A percentile compares a stretch with the other conserved stretches of the same genome.
Evolutionary conservation across 2,329 filamentous ascomycete species (phyloP).

Genomic region (Cadophora malorum): DNA sequence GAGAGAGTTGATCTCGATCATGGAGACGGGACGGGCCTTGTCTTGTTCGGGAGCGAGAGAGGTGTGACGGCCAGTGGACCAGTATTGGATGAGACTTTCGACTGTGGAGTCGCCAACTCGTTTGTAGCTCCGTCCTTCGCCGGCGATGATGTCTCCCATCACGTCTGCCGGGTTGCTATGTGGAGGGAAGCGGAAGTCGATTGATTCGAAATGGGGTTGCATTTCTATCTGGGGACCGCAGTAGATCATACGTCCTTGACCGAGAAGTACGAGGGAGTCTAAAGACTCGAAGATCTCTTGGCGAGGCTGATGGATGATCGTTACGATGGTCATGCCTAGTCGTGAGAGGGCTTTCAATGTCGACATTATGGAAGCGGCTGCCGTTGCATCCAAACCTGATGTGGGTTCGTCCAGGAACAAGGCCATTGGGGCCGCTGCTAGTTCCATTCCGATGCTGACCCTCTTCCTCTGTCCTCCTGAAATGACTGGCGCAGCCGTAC

Average conservation of each 20-base stretch:
- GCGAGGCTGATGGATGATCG: slow-evolving; percentile 62
- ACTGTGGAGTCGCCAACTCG: slow-evolving; percentile 53
- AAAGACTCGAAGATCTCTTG: slow-evolving; percentile 62
- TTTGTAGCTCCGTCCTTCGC: slow-evolving; percentile 60
- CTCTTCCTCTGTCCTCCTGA: slow-evolving; percentile 67
- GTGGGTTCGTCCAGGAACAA: slow-evolving; percentile 69
- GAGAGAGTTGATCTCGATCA: slow-evolving; percentile 51
- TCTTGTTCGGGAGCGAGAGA: slow-evolving; percentile 37
- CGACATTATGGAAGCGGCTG: slow-evolving; percentile 66
- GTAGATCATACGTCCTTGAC: slow-evolving; percentile 61
- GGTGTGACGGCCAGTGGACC: slow-evolving; percentile 45
- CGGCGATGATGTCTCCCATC: slow-evolving; percentile 67
- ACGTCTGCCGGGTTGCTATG: slow-evolving; percentile 62
- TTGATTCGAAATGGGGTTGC: slow-evolving; percentile 56
- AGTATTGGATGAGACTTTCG: slow-evolving; percentile 57
- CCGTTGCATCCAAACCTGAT: slow-evolving; percentile 66
- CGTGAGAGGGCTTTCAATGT: slow-evolving; percentile 67
- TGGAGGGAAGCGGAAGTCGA: slow-evolving; percentile 58
- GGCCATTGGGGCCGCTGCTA: slow-evolving; percentile 62
- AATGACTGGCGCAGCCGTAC: slow-evolving; percentile 66
- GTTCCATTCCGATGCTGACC: slow-evolving; percentile 66
- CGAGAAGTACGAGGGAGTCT: slow-evolving; percentile 69
- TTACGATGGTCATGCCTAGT: slow-evolving; percentile 59
- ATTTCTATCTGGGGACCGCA: slow-evolving; percentile 54
- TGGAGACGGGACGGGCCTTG: slow-evolving; percentile 41